These are phyloP conservation scores for Paracoccidioides lutzii DNA, from an alignment of 2,329 filamentous ascomycete genomes.

Conservation along the genomic window DNA sequence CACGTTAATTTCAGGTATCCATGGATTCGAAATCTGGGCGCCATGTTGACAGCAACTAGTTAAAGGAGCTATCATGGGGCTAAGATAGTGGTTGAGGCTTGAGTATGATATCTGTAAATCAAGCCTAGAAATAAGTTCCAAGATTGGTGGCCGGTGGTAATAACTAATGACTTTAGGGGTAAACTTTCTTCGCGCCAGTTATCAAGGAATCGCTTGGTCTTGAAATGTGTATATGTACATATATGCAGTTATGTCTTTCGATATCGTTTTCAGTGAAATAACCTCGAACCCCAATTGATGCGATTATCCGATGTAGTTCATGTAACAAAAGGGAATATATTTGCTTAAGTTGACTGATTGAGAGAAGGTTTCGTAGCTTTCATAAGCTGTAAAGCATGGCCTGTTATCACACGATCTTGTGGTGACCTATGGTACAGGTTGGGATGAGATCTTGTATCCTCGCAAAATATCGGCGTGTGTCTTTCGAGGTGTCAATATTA, in stretches of 20 bases:
- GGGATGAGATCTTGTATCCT: too few relatives aligned
- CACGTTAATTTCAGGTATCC: background rate
- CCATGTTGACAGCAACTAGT: background rate
- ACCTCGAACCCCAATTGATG: too few relatives aligned
- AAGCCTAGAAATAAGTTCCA: too few relatives aligned
- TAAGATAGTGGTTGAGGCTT: background rate
- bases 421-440: background rate
- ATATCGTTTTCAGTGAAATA: too few relatives aligned
- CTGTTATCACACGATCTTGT: slow-evolving; percentile 1
- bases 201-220: background rate
- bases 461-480: too few relatives aligned
- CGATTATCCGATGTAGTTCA: too few relatives aligned
- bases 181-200: background rate
- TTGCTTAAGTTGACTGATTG: background rate
- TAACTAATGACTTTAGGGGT: too few relatives aligned
- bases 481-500: too few relatives aligned
- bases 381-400: background rate
- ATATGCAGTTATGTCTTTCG: too few relatives aligned
- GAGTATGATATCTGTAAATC: background rate
- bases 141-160: too few relatives aligned
- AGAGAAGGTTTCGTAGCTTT: background rate
- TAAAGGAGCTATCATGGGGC: background rate
- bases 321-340: background rate
- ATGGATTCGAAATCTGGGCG: background rate
- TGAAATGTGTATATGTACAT: too few relatives aligned